A percentile compares a stretch with the other conserved stretches of the same genome.
phyloP scores from a whole-genome alignment of 306 rosid species.

The Trifolium fragiferum region DNA sequence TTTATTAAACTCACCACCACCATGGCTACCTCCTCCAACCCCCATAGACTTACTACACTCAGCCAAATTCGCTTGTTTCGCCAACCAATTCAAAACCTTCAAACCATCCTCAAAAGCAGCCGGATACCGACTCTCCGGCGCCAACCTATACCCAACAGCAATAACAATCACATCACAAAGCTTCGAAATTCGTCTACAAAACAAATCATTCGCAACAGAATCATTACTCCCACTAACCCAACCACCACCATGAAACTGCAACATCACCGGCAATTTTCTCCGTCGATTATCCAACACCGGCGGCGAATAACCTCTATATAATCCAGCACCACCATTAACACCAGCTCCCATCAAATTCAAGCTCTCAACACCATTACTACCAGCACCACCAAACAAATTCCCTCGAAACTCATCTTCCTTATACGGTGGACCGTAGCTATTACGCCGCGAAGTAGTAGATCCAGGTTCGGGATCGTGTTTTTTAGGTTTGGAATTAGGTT shows the following conservation, averaged over 20 bases:
- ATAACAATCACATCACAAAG: slow-evolving; percentile 81
- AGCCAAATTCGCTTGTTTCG: slow-evolving; percentile 92
- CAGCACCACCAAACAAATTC: slow-evolving; percentile 47
- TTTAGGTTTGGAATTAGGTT: slow-evolving; percentile 53
- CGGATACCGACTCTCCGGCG: slow-evolving; percentile 89
- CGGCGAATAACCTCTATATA: slow-evolving; percentile 80
- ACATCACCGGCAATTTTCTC: slow-evolving; percentile 66
- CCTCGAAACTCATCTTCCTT: slow-evolving; percentile 48
- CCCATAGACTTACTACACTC: slow-evolving; percentile 86
- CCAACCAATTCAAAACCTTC: slow-evolving; percentile 91
- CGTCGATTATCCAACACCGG: slow-evolving; percentile 61
- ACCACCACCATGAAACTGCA: slow-evolving; percentile 98
- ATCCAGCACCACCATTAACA: slow-evolving; percentile 44
- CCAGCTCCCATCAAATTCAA: slow-evolving; percentile 65
- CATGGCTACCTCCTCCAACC: slow-evolving; percentile 31
- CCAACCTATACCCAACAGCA: slow-evolving; percentile 84
- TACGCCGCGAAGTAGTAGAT: slow-evolving; percentile 55
- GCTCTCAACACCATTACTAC: slow-evolving; percentile 57
- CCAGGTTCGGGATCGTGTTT: slow-evolving; percentile 48
- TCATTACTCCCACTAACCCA: slow-evolving; percentile 97
- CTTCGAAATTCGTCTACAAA: slow-evolving; percentile 82
- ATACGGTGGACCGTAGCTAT: slow-evolving; percentile 63
- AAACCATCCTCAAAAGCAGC: slow-evolving; percentile 92
- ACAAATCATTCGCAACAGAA: slow-evolving; percentile 76
- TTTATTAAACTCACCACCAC: slow-evolving; percentile 65